Evolutionary conservation across 2,329 filamentous ascomycete genomes (phyloP).

Genomic region (Alternaria brassicae): DNA sequence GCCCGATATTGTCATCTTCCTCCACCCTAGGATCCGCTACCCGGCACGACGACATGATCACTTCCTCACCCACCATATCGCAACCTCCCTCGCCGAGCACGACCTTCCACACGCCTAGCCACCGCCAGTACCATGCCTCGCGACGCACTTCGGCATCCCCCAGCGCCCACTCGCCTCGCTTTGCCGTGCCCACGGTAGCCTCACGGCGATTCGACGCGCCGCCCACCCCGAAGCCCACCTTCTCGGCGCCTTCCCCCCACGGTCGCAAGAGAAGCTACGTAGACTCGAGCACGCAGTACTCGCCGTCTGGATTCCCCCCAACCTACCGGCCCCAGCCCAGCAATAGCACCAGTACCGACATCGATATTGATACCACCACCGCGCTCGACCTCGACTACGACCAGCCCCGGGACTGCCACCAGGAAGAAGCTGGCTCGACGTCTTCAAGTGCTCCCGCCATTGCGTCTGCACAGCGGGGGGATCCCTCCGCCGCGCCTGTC

Average conservation of each 20-base stretch:
- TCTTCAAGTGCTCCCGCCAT: conserved; percentile 25
- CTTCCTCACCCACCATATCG: conserved; percentile 48
- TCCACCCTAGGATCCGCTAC: conserved; percentile 12
- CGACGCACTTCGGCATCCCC: conserved; percentile 42
- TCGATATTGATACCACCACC: not conserved
- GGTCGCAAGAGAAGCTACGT: conserved; percentile 49
- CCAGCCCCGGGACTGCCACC: not conserved
- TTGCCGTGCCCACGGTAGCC: conserved; percentile 39
- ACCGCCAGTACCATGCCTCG: conserved; percentile 44
- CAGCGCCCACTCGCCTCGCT: conserved; percentile 44
- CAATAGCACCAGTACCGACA: conserved; percentile 1
- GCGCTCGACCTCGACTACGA: not conserved
- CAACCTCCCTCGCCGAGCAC: conserved; percentile 47
- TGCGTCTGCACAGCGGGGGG: conserved; percentile 37
- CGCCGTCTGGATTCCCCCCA: conserved; percentile 57
- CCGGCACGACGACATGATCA: conserved; percentile 40
- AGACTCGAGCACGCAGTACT: conserved; percentile 63
- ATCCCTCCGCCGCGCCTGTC: conserved; percentile 40
- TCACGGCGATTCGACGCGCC: conserved; percentile 40
- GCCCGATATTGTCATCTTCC: conserved; percentile 10
- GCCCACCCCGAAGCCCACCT: conserved; percentile 28
- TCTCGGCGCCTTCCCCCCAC: conserved; percentile 38
- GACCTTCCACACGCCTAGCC: conserved; percentile 42
- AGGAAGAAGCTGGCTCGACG: conserved; percentile 9
- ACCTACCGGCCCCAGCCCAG: conserved; percentile 44